These are phyloP conservation scores for Cryptococcus floricola DNA, from an alignment of 1,284 basidiomycete genomes.

Conservation along the genomic window DNA sequence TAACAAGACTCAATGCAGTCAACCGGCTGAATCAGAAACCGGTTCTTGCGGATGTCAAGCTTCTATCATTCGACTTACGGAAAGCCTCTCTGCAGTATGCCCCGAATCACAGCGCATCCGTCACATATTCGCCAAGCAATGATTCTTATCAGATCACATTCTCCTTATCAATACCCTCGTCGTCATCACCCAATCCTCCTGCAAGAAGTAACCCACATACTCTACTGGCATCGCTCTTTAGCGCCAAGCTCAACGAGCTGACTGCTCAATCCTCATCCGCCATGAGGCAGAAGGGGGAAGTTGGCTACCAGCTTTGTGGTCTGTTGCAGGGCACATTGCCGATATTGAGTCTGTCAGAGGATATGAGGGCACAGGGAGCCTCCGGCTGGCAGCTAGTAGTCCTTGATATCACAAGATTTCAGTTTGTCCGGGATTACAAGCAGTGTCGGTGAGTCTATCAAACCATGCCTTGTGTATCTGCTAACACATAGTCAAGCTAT, in stretches of 20 bases:
- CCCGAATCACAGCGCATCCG: constrained; percentile 38
- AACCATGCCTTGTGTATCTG: background rate
- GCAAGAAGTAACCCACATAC: constrained; percentile 32
- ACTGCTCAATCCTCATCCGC: constrained; percentile 2
- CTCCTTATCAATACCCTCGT: constrained; percentile 8
- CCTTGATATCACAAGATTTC: constrained; percentile 5
- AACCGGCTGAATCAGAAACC: constrained; percentile 71
- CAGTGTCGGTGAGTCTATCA: constrained; percentile 5
- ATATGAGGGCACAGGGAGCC: constrained; percentile 2
- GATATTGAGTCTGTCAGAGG: constrained; percentile 18
- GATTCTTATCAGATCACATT: constrained; percentile 45
- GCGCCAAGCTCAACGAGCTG: constrained; percentile 39
- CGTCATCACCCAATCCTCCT: background rate
- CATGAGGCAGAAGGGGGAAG: constrained; percentile 6
- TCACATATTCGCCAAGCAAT: constrained; percentile 40
- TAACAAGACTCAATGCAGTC: constrained; percentile 52
- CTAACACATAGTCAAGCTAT: constrained; percentile 10
- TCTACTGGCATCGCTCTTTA: constrained; percentile 29
- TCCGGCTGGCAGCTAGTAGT: constrained; percentile 7
- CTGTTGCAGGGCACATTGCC: constrained; percentile 30
- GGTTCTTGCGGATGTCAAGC: constrained; percentile 65
- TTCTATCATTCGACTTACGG: constrained; percentile 81
- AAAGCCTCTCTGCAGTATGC: constrained; percentile 79
- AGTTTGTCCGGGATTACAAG: constrained; percentile 10
- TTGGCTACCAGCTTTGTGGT: constrained; percentile 30